A percentile compares a stretch with the other conserved stretches of the same genome.
Conservation (phyloP, 441 rosid species). For the Isatis lusitanica region DNA sequence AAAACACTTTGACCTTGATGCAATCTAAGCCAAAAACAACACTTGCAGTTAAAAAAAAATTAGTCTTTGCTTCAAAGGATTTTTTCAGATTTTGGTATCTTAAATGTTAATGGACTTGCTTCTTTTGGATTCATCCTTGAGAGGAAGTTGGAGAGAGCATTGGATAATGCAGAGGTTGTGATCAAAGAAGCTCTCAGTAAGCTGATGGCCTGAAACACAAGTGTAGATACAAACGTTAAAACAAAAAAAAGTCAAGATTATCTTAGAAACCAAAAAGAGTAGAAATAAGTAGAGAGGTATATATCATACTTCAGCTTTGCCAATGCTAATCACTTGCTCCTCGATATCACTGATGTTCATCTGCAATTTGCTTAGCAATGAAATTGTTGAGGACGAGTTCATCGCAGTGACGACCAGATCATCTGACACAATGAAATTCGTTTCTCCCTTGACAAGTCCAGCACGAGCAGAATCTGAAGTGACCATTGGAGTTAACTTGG, state of each 20-base stretch:
- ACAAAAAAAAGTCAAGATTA: neutral
- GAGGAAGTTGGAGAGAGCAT: constrained; percentile 20
- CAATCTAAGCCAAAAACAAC: no score
- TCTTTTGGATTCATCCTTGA: constrained; percentile 1
- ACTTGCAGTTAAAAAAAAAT: neutral
- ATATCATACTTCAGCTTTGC: constrained; percentile 19
- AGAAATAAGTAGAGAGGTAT: neutral
- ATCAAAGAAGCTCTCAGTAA: constrained; percentile 23
- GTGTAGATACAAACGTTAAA: no score
- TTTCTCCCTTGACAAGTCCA: constrained; percentile 25
- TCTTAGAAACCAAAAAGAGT: neutral
- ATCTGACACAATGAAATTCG: constrained; percentile 28
- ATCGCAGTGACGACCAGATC: constrained; percentile 22
- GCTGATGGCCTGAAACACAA: constrained; percentile 17
- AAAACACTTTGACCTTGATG: neutral
- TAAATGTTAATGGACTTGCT: neutral
- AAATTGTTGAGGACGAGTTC: constrained; percentile 24
- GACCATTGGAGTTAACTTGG: neutral
- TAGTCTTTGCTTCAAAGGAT: neutral
- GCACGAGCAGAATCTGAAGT: neutral
- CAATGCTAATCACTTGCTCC: constrained; percentile 25
- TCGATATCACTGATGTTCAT: constrained; percentile 17
- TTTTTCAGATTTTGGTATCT: constrained; percentile 3
- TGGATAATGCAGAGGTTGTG: constrained; percentile 27
- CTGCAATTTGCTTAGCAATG: constrained; percentile 15